Base-by-base conservation (phyloP, 495 filamentous ascomycete species). In the Penicillium bialowiezense region DNA sequence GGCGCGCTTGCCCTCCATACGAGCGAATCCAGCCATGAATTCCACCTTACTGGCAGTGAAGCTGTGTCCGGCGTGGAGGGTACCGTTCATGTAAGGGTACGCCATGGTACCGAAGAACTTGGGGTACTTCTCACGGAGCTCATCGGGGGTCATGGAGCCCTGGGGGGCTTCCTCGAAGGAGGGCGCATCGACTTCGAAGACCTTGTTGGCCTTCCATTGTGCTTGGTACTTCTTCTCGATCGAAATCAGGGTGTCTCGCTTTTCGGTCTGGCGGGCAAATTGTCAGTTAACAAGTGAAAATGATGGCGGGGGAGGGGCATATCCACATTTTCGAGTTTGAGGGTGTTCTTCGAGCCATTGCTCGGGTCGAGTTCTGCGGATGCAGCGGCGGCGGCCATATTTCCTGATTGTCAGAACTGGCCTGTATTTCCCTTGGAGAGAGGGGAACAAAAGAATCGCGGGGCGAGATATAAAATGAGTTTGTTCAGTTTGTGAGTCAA, bases 81-180 rank as follows among this genome's bases (percentile, higher is more conserved):
- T 91, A 46, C 92, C 92, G 70, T 97, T 97, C 87, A 95, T 96
- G 68, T 97, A 95, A 24, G 89, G 91, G 58, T 91, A 98, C 37
- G 91, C 91, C 76, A 97, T 92, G 32, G 86, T 91, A 48, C 86
- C 91, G 58, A 95, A 91, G 74, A 87, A 95, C 74, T 97, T 97
- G 58, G 92, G 92, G 65, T 85, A 71, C 65, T 86, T 85, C 56
- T 84, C 76, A 60, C 88, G 88, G 52, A 96, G 76, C 53, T 90
- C 85, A 17, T 77, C 80, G 36, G 87, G 68, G 32, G 85, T 72
- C 54, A 89, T 84, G 44, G 84, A 76, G 44, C 83, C 78, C 31
- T 83, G 77, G 36, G 91, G 89, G 31, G 88, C 77, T 56, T 95
- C 91, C 28, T 76, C 74, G 20, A 78, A 79, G 1, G 87, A 79